Conservation (phyloP, 1,284 basidiomycete species). For the Anthracocystis setariae region DNA sequence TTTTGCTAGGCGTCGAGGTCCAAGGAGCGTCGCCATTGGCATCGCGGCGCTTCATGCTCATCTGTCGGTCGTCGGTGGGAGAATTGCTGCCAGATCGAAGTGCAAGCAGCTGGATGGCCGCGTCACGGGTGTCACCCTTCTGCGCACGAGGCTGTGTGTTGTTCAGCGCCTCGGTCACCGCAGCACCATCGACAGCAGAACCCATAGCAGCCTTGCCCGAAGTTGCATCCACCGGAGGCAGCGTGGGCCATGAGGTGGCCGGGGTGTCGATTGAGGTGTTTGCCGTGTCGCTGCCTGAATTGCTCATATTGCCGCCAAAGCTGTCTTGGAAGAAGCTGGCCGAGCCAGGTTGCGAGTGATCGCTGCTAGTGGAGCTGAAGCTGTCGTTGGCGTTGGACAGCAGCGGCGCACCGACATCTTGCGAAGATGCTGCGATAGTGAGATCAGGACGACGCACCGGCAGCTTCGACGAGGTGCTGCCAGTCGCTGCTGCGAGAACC, state of each 20-base stretch:
- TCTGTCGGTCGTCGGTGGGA: conserved; percentile 39
- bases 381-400: conserved; percentile 31
- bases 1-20: conserved; percentile 40
- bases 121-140: conserved; percentile 46
- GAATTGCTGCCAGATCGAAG: conserved; percentile 47
- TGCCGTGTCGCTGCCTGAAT: conserved; percentile 38
- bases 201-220: conserved; percentile 12
- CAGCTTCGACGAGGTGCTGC: conserved; percentile 23
- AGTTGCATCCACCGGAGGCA: conserved; percentile 24
- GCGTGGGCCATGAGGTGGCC: conserved; percentile 28
- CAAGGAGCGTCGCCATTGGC: conserved; percentile 31
- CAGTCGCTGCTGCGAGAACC: conserved; percentile 6
- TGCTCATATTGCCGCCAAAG: conserved; percentile 40
- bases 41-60: conserved; percentile 22
- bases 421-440: conserved; percentile 15
- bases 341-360: conserved; percentile 42
- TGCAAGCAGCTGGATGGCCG: conserved; percentile 44
- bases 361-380: conserved; percentile 44
- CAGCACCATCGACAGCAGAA: conserved; percentile 6
- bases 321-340: conserved; percentile 49
- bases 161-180: not conserved
- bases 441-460: conserved; percentile 35
- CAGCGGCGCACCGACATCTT: conserved; percentile 8
- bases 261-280: conserved; percentile 46
- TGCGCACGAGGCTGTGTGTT: conserved; percentile 15